These are phyloP conservation scores for Cladosporium sp. DNA, from an alignment of 2,329 filamentous ascomycete species.

Conservation along the genomic window DNA sequence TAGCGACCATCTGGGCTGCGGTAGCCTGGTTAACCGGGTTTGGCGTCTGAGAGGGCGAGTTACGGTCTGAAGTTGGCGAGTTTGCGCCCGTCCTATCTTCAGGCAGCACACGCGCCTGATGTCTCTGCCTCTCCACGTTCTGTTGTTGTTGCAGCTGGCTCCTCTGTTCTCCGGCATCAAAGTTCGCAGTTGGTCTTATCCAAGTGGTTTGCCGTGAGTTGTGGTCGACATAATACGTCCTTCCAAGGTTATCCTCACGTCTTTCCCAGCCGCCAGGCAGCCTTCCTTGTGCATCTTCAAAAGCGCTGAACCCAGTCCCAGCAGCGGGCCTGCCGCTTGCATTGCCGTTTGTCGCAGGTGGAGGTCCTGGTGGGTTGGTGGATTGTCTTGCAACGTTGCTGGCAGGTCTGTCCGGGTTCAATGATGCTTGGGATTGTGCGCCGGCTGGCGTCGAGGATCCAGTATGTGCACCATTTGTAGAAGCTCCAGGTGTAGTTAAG, in stretches of 20 bases:
- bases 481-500: conserved; percentile 31
- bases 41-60: conserved; percentile 31
- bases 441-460: conserved; percentile 36
- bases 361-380: conserved; percentile 20
- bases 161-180: conserved; percentile 71
- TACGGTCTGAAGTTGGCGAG: conserved; percentile 64
- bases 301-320: conserved; percentile 69
- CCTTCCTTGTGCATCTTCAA: conserved; percentile 92
- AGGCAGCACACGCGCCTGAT: conserved; percentile 91
- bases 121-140: conserved; percentile 84
- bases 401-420: conserved; percentile 25
- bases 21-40: conserved; percentile 46
- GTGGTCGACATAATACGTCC: conserved; percentile 98
- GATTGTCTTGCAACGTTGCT: conserved; percentile 24
- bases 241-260: conserved; percentile 86
- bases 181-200: conserved; percentile 79
- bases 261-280: conserved; percentile 93
- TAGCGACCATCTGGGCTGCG: conserved; percentile 84
- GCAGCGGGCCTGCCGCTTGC: conserved; percentile 36
- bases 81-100: conserved; percentile 92
- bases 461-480: conserved; percentile 35
- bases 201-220: conserved; percentile 96
- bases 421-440: conserved; percentile 34
- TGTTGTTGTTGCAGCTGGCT: conserved; percentile 84
- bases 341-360: conserved; percentile 23